A percentile compares a stretch with the other conserved stretches of the same genome.
Conservation (phyloP, 495 filamentous ascomycete species). For the Thermochaetoides thermophila region DNA sequence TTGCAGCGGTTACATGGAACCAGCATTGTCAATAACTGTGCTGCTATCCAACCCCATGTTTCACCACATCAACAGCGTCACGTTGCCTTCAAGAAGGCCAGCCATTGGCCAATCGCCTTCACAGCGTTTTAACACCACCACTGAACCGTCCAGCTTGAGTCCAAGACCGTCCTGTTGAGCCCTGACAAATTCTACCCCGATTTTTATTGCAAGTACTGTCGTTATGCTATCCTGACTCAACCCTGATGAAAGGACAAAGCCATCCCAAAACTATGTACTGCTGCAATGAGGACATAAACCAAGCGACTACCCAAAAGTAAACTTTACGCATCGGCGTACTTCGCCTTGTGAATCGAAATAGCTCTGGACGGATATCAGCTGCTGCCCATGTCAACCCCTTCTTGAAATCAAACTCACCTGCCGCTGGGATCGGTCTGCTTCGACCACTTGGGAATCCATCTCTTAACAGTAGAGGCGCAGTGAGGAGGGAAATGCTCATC, state of each 20-base stretch:
- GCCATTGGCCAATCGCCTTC: no score
- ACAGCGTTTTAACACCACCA: no score
- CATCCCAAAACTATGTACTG: constrained; percentile 4
- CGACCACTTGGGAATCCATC: constrained; percentile 96
- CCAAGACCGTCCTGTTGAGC: no score
- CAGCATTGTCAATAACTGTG: no score
- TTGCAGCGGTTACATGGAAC: no score
- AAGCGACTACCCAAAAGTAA: no score
- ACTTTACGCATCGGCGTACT: constrained; percentile 40
- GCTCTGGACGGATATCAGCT: constrained; percentile 34
- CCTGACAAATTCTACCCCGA: not conserved
- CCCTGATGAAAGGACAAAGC: not conserved
- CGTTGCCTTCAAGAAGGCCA: no score
- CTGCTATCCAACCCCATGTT: no score
- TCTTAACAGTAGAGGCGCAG: constrained; percentile 84
- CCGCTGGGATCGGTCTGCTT: constrained; percentile 92
- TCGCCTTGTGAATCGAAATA: constrained; percentile 53
- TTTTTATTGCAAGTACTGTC: not conserved
- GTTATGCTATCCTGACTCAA: no score
- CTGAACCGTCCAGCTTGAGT: no score
- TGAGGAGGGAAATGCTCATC: constrained; percentile 92
- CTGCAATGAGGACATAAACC: no score
- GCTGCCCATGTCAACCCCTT: not conserved
- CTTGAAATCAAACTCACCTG: constrained; percentile 41
- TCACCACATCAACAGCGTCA: no score